Evolutionary conservation across 2,329 filamentous ascomycete species (phyloP), one percentile per base, ranked within the genome.

Genomic region (Verticillium klebahnii): DNA sequence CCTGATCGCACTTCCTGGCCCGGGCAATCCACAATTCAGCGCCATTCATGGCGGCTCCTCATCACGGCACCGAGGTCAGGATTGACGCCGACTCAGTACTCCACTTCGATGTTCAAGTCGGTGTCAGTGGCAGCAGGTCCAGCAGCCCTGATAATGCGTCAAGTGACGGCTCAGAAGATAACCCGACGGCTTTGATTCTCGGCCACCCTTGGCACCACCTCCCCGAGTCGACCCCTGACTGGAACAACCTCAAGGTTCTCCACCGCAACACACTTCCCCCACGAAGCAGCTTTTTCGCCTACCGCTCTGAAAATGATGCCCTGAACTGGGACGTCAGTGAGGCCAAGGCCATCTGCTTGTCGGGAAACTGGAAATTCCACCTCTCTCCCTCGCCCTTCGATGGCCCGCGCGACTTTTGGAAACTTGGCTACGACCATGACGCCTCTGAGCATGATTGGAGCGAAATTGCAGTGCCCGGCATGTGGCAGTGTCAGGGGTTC

Each of bases 401-500:
- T 40, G 81, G 80, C 0, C 80, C 81, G 0, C 66, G 65, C 5
- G 69, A 75, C 54, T 81, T 82, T 61, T 74, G 76, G 63, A 62
- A 72, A 32, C 63, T 67, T 32, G 67, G 64, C 36, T 80, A 75
- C 61, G 73, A 78, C 60, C 80, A 75, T 60, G 73, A 78, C 59
- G 69, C 75, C 11, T 67, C 70, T 0, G 45, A 52, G 19, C n/a
- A 52, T 11, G 66, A 50, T 39, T 84, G 82, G 84, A 72, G 73
- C 25, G 74, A 82, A 40, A 85, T 89, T 40, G 68, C 77, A 7
- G 89, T 91, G 0, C 89, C 88, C 0, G 85, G 86, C 15, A 86
- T 87, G 77, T 92, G 89, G 89, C 89, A 91, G 71, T 76, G 89
- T 1, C 84, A 90, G 68, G 88, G 88, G 15, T 85, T 85, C 66